Base-by-base conservation (phyloP, 768 basidiomycete genomes). In the Guyanaporus albipodus region DNA sequence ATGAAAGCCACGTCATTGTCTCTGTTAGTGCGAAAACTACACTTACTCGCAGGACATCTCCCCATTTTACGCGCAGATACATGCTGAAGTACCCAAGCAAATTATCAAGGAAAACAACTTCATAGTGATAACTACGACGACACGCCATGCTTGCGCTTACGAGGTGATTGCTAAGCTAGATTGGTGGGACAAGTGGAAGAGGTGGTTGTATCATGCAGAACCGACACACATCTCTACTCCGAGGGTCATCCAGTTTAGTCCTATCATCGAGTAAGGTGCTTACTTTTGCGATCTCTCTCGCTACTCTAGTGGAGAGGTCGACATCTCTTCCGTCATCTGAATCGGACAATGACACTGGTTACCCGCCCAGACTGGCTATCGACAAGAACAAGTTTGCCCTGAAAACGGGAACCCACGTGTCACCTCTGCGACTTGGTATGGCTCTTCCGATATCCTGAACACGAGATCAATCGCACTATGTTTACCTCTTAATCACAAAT, bases 221-320 rank as follows among this genome's bases (percentile, higher is more conserved):
- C 35, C 10, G 28, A 19, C 49, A 9, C 39, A 39, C 21, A 21
- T 23, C 39, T 43, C 37, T 10, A 37, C 18, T 42, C 19, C 47
- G 24, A 52, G 51, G 28, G 21, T 53, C 38, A 7, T 47, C n/a
- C 15, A 55, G 87, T 61, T 79, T 44, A 90, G 89, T n/a, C 89
- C 91, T 6, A 75, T 93, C 56, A 72, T 94, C 53, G 91, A 92
- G 67, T 87, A 92, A 71, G 94, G 91, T 38, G 97, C 95, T 12
- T 94, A 98, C 72, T 95, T 97, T 72, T 93, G 91, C 58, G 93
- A 97, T 70, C 78, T 96, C 35, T 96, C 92, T 32, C 86, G 95
- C 55, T 95, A 95, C 74, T 97, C 97, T 61, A 95, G 94, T 42
- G 95, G 95, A 14, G 90, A 95, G 55, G 91, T 96, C 48, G 90